A percentile compares a stretch with the other conserved stretches of the same genome.
phyloP scores from a whole-genome alignment of 1,284 basidiomycete species.

The Clitocybe nebularis region DNA sequence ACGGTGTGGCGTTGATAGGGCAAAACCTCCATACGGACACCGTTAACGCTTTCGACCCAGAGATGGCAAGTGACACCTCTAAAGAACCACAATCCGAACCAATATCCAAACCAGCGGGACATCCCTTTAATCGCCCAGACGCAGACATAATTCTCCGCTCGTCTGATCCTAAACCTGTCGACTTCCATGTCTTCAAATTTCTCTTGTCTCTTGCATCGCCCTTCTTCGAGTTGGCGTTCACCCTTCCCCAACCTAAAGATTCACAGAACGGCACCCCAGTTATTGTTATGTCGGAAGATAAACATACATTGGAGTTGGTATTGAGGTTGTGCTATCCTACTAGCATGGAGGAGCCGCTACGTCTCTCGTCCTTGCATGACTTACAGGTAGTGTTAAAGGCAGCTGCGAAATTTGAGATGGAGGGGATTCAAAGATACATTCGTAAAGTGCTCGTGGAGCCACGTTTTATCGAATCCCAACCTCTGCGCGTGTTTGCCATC shows the following conservation, averaged over 20 bases:
- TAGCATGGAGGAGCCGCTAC: conserved; percentile 23
- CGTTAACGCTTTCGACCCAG: too few species aligned
- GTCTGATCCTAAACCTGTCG: conserved; percentile 37
- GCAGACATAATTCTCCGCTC: conserved; percentile 43
- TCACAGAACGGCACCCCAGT: conserved; percentile 22
- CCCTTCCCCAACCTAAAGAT: conserved; percentile 34
- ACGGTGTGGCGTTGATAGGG: too few species aligned
- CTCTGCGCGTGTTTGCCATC: conserved; percentile 50
- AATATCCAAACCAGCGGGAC: conserved; percentile 19
- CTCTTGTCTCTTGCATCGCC: conserved; percentile 42
- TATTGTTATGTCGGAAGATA: conserved; percentile 32
- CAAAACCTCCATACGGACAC: too few species aligned
- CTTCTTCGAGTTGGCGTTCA: conserved; percentile 39
- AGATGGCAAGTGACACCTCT: too few species aligned
- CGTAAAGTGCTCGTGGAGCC: conserved; percentile 24
- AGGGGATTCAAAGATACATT: conserved; percentile 25
- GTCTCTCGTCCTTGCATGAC: conserved; percentile 25
- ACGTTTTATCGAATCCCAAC: conserved; percentile 39
- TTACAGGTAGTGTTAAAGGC: conserved; percentile 27
- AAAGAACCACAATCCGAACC: too few species aligned
- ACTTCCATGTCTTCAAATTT: conserved; percentile 41
- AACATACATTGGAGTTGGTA: conserved; percentile 24
- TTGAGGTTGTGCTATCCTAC: conserved; percentile 32
- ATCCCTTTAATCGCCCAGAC: conserved; percentile 30
- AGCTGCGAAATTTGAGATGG: conserved; percentile 34